phyloP scores from a whole-genome alignment of 331 rosid species.

The Erythrophleum ivorense region DNA sequence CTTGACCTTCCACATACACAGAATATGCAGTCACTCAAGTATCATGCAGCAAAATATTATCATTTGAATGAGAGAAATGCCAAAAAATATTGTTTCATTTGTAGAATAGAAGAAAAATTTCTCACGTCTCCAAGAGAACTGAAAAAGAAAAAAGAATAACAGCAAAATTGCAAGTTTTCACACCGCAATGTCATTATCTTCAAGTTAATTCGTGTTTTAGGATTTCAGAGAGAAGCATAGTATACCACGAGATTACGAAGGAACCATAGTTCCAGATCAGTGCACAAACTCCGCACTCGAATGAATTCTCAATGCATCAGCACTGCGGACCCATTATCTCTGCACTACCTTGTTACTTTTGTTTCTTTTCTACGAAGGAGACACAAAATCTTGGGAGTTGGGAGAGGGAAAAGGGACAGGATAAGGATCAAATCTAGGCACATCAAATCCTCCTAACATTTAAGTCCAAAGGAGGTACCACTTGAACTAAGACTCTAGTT shows the following conservation, averaged over 20 bases:
- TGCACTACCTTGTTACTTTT: not conserved
- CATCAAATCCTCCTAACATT: not conserved
- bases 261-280: not conserved
- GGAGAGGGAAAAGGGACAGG: not conserved
- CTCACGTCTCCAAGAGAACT: slow-evolving; percentile 5
- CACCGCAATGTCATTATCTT: slow-evolving; percentile 1
- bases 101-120: not conserved
- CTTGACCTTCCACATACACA: slow-evolving; percentile 69
- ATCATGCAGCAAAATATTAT: slow-evolving; percentile 13
- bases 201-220: not conserved
- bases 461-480: not conserved
- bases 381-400: not conserved
- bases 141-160: not conserved
- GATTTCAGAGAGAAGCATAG: slow-evolving; percentile 5
- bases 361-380: too few relatives aligned
- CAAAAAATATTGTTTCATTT: not conserved
- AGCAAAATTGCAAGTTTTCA: not conserved
- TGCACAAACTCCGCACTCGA: not conserved
- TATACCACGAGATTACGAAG: not conserved
- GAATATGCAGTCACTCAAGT: not conserved
- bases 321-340: slow-evolving; percentile 13
- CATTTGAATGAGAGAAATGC: not conserved
- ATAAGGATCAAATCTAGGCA: not conserved
- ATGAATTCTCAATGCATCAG: not conserved
- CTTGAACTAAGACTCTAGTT: not conserved